phyloP scores from a whole-genome alignment of 2,329 filamentous ascomycete genomes.

The Trichoderma atroviride region DNA sequence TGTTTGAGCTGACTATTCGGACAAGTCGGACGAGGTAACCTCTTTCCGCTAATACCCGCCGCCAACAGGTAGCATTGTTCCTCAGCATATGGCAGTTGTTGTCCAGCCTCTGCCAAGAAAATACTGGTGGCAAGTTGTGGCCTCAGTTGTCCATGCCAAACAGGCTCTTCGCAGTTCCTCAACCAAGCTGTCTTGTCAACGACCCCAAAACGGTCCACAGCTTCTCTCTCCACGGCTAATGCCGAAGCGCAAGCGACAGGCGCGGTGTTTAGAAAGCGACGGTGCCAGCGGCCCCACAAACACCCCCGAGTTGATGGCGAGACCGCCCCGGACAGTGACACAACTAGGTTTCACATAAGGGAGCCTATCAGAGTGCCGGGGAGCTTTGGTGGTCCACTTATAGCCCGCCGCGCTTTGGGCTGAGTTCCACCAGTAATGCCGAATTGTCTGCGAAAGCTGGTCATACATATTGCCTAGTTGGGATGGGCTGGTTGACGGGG shows the following conservation, averaged over 20 bases:
- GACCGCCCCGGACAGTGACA: neutral
- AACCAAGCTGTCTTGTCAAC: neutral
- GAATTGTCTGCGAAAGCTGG: neutral
- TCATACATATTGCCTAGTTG: slow-evolving; percentile 7
- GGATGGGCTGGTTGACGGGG: neutral
- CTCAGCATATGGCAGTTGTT: neutral
- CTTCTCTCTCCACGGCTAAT: slow-evolving; percentile 4
- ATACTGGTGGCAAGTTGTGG: neutral
- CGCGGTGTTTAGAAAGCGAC: neutral
- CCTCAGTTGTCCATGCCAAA: neutral
- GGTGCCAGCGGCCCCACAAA: slow-evolving; percentile 3
- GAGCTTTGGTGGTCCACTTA: neutral
- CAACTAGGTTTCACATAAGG: neutral
- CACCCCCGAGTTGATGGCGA: slow-evolving; percentile 22
- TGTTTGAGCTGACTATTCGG: neutral
- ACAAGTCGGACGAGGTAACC: neutral
- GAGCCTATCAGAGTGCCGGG: neutral
- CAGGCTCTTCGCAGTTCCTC: neutral
- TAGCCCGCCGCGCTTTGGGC: neutral
- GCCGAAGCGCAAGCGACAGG: slow-evolving; percentile 12
- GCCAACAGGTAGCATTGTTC: neutral
- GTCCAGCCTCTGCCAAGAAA: neutral
- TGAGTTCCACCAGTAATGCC: slow-evolving; percentile 10
- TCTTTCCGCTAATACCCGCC: neutral
- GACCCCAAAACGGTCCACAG: neutral